Evolutionary conservation across 257 asterid genomes (phyloP).

Genomic region (Jacaranda mimosifolia): DNA sequence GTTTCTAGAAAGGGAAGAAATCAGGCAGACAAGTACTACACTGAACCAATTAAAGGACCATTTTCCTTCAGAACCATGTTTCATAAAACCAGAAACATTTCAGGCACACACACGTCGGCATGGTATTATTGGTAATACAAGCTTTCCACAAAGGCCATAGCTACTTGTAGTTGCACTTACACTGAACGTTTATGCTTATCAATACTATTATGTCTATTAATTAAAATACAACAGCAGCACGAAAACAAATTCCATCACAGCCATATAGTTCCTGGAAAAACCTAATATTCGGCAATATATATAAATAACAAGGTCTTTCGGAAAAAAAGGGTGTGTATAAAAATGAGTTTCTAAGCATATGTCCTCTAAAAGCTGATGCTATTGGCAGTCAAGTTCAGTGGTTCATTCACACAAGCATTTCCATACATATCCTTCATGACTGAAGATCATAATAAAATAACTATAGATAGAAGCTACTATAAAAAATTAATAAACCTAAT

Average conservation of each 20-base stretch:
- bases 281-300: background rate
- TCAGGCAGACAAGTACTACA: background rate
- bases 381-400: too few species aligned
- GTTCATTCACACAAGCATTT: too few species aligned
- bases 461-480: too few species aligned
- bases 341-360: too few species aligned
- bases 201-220: too few species aligned
- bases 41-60: background rate
- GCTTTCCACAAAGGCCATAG: background rate
- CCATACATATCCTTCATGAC: too few species aligned
- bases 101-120: background rate
- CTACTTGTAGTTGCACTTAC: too few species aligned
- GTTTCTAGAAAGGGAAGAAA: background rate
- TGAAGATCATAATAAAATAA: too few species aligned
- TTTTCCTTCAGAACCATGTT: constrained; percentile 16
- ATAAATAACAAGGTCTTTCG: background rate
- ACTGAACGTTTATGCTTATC: too few species aligned
- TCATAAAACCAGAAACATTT: constrained; percentile 13
- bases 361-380: too few species aligned
- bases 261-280: background rate
- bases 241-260: background rate
- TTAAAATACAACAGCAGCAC: background rate
- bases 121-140: background rate
- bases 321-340: background rate
- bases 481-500: background rate